Evolutionary conservation across 495 filamentous ascomycete genomes (phyloP), one percentile per base, ranked within the genome.

Genomic region (Cryomyces minteri): DNA sequence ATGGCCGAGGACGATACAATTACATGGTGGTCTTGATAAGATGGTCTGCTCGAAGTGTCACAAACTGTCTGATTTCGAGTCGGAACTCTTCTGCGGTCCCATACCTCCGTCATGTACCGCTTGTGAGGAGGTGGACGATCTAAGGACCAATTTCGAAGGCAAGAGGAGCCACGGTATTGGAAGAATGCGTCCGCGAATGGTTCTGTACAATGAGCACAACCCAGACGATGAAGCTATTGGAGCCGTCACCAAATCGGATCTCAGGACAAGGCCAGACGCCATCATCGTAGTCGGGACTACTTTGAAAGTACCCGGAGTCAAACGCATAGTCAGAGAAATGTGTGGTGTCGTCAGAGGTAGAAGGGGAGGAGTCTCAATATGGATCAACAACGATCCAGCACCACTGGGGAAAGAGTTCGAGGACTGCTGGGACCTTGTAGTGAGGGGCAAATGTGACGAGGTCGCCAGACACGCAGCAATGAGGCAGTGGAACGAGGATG

Each of bases 201-300:
- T 95, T 2, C 69, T 98, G 28, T 98, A 98, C 66, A 94, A 98
- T 61, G 90, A 98, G 60, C 80, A 84, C 58, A 93, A 94, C 56
- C 88, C 90, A n/a, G 90, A 98, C 49, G 84, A 88, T 41, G 88
- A 94, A 48, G 88, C 90, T 14, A 98, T 98, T 57, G 88, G 90
- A 10, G 79, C 84, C 5, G 84, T 93, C 10, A 81, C 87, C 48
- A 76, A 72, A 40, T 75, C 84, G 4, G 90, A 98, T 58, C 63
- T 96, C 28, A 78, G 82, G 43, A 75, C 77, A 31, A 72, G 86
- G 33, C 90, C 90, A 0, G 92, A 94, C 54, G 87, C 87, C 6
- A 67, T 98, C 28, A 76, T 98, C 45, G 92, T 98, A 30, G 92
- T 92, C 11, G 90, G 90, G 31, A 98, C 90, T 5, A 95, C 82